Evolutionary conservation across 2,329 filamentous ascomycete species (phyloP), one percentile per base, ranked within the genome.

Genomic region (Mycosphaerelloides madeirae): DNA sequence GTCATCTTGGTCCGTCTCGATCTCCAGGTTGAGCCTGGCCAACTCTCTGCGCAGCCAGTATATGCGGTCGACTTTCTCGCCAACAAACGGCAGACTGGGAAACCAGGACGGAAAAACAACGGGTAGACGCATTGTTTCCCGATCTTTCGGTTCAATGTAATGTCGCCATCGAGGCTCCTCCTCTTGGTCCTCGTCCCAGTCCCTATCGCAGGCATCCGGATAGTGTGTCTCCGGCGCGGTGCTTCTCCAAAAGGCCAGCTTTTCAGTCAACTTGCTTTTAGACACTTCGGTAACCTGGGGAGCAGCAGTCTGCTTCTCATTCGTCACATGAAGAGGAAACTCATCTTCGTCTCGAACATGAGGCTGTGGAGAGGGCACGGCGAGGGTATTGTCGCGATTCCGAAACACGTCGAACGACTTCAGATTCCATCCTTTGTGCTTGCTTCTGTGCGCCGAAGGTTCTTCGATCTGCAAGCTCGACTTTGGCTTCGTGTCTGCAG

Each of bases 21-120:
- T 96, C 63, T 97, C 90, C 41, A 90, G 62, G 55, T 97, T 98
- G 14, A 97, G 73, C 12, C 87, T 80, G 14, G 93, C 90, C 20
- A 98, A 68, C 64, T 97, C 85, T 52, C 83, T 80, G 3, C 93
- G 85, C 56, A 88, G 94, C 72, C 90, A 85, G 61, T 94, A 89
- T 53, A 98, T 97, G 0, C 85, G 91, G 63, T 98, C 93, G 1
- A 96, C 90, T 66, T 97, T 96, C 64, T 87, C 84, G 42, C 87
- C 89, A 38, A 95, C 65, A 1, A 89, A 68, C 4, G 85, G 87
- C n/a, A 95, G 64, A 0, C 81, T 80, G 2, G 85, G 84, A 64
- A 95, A 81, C 84, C 85, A 96, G 31, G 67, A 67, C 59, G 70
- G 68, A 12, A 70, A 70, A 54, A 80, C 78, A 2, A 77, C 68